phyloP scores from a whole-genome alignment of 371 early-diverging fungal species.

The Cokeromyces recurvatus region DNA sequence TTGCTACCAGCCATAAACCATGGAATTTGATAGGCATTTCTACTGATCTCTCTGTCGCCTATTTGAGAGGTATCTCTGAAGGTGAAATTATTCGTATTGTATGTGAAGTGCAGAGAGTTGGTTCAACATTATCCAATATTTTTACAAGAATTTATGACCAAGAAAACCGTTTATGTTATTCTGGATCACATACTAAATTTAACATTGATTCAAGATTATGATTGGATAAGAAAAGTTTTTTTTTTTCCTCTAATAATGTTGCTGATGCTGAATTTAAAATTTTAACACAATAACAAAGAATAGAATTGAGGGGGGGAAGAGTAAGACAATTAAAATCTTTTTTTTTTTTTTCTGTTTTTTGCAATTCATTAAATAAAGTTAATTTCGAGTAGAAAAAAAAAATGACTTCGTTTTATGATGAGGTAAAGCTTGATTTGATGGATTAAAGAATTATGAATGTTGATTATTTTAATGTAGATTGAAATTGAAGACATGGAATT shows the following conservation, averaged over 20 bases:
- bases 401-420: slow-evolving; percentile 32
- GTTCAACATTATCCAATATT: slow-evolving; percentile 31
- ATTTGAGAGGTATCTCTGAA: slow-evolving; percentile 25
- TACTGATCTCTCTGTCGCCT: slow-evolving; percentile 31
- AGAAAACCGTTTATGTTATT: slow-evolving; percentile 25
- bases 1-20: slow-evolving; percentile 17
- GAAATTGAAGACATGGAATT: slow-evolving; percentile 98
- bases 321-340: no score
- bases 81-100: slow-evolving; percentile 29
- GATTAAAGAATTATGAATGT: not conserved
- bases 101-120: slow-evolving; percentile 34
- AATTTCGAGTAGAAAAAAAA: no score
- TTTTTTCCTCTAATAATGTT: no score
- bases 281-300: no score
- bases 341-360: not conserved
- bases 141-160: slow-evolving; percentile 33
- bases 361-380: no score
- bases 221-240: not conserved
- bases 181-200: slow-evolving; percentile 39
- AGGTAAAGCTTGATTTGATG: slow-evolving; percentile 11
- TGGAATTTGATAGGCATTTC: slow-evolving; percentile 36
- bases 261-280: no score
- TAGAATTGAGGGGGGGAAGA: no score
- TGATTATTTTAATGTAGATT: slow-evolving; percentile 35
- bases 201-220: slow-evolving; percentile 30